phyloP scores from a whole-genome alignment of 2,329 filamentous ascomycete species.

The Verticillium nubilum region DNA sequence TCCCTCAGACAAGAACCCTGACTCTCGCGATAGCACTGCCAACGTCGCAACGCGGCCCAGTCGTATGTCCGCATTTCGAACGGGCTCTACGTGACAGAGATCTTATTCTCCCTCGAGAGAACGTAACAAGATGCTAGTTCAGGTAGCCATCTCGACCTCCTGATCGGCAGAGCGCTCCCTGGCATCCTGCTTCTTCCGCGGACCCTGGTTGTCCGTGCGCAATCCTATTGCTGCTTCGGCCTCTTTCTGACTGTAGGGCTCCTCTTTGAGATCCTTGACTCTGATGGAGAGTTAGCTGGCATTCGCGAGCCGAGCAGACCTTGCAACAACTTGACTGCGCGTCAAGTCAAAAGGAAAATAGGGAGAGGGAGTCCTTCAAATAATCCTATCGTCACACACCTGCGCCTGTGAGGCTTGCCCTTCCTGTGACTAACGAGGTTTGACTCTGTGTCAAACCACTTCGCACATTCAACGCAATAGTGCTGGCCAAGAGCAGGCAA shows the following conservation, averaged over 20 bases:
- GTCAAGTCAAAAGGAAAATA: too few relatives aligned
- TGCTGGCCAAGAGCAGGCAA: constrained; percentile 78
- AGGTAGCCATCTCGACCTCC: constrained; percentile 32
- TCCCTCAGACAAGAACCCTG: neutral
- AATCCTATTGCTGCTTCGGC: constrained; percentile 77
- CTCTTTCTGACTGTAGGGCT: constrained; percentile 79
- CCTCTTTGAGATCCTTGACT: constrained; percentile 74
- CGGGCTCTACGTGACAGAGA: neutral
- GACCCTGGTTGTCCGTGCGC: constrained; percentile 58
- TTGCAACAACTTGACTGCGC: neutral
- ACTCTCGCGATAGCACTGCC: neutral
- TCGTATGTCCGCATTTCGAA: neutral
- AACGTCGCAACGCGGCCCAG: neutral
- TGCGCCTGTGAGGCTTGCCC: constrained; percentile 91
- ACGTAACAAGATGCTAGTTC: neutral
- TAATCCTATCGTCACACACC: constrained; percentile 47
- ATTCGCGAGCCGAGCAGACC: neutral
- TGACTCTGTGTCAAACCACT: constrained; percentile 86
- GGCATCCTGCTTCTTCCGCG: constrained; percentile 15
- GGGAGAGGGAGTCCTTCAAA: too few relatives aligned
- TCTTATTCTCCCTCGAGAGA: neutral
- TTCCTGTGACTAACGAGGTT: constrained; percentile 72
- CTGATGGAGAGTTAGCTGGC: constrained; percentile 36
- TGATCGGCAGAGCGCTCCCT: constrained; percentile 16
- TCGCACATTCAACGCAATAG: constrained; percentile 91